Base-by-base conservation (phyloP, 805 yeast species). In the Yarrowia yakushimensis region DNA sequence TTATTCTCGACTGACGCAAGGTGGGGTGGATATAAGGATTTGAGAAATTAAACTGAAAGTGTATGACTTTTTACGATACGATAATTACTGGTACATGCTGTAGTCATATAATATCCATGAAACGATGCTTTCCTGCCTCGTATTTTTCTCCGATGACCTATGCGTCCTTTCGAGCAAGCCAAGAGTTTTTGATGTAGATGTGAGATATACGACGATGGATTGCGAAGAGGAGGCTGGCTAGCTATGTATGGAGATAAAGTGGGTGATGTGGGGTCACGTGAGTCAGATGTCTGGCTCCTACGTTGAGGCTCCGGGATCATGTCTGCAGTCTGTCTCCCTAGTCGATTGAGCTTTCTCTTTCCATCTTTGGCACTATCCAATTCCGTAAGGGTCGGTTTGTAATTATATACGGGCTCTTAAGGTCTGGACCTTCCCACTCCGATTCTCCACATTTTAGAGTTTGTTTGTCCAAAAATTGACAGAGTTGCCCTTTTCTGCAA, bases 381-480 rank as follows among this genome's bases (percentile, higher is more conserved):
- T 6, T 2, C 11, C 9, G 33, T 25, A 43, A 4, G 36, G 4
- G 9, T 17, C 0, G 22, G 23, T 37, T 30, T 28, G 34, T 45
- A n/a, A n/a, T n/a, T n/a, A n/a, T n/a, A 17, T 28, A 6, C 5
- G 20, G 2, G 13, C 8, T n/a, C 13, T 46, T 28, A 17, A 31
- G 27, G 13, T 41, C 23, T 23, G 52, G 27, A 18, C n/a, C 52
- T 4, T 30, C 25, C n/a, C 22, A 28, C 41, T 48, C 22, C 10
- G 57, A 23, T 48, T 48, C 57, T 48, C 57, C 57, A 48, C 57
- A 48, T 48, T 48, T 48, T 48, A 48, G 23, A 48, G 57, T 48
- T 48, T 48, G 13, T n/a, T 15, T 33, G 12, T 23, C 25, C 41
- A 33, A 15, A 10, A 15, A 15, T 48, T 25, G 41, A 33, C 52